These are phyloP conservation scores for Rhizophagus clarus DNA, from an alignment of 192 early-diverging fungal genomes.

Conservation along the genomic window DNA sequence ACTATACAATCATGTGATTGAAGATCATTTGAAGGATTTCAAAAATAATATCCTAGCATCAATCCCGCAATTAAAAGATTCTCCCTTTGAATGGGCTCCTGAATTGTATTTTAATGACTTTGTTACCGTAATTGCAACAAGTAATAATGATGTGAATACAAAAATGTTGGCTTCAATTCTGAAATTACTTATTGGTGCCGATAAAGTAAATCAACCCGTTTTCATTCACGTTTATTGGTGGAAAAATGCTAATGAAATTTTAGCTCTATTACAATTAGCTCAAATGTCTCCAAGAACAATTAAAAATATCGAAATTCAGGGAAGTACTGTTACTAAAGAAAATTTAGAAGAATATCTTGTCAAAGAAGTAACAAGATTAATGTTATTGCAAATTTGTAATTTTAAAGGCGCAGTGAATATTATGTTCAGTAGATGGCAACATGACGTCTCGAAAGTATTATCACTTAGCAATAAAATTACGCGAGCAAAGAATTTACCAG, in stretches of 20 bases:
- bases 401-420: background rate
- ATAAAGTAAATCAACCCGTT: conserved; percentile 16
- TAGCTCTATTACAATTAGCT: conserved; percentile 25
- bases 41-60: background rate
- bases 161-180: background rate
- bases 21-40: background rate
- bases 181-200: background rate
- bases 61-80: background rate
- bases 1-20: background rate
- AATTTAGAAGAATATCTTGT: background rate
- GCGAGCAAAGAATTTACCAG: background rate
- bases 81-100: background rate
- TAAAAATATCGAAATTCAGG: background rate
- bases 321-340: background rate
- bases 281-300: background rate
- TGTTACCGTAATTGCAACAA: background rate
- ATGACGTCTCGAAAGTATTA: background rate
- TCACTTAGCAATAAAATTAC: background rate
- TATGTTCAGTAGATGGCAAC: background rate
- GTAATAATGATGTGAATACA: background rate
- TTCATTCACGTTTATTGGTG: conserved; percentile 27
- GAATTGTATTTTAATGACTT: conserved; percentile 30
- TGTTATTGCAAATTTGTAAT: background rate
- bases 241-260: background rate
- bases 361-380: background rate